phyloP scores from a whole-genome alignment of 2,329 filamentous ascomycete genomes.

The Balansia obtecta region DNA sequence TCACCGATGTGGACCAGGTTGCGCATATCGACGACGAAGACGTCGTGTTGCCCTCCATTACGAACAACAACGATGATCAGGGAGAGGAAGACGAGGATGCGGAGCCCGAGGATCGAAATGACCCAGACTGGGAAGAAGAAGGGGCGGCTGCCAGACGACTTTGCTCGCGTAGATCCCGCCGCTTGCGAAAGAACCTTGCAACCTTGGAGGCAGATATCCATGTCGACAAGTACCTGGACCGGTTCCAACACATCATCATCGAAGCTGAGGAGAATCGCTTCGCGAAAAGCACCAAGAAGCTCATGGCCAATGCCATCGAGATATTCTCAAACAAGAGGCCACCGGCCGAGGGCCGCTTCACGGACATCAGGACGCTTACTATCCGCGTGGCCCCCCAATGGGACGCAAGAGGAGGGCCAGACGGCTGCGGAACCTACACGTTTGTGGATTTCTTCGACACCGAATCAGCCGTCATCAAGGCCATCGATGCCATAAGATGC shows the following conservation, averaged over 20 bases:
- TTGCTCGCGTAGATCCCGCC: background rate
- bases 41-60: background rate
- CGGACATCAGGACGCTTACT: conserved; percentile 27
- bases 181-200: background rate
- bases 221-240: conserved; percentile 21
- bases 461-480: conserved; percentile 16
- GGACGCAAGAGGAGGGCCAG: conserved; percentile 2
- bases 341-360: conserved; percentile 6
- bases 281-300: conserved; percentile 11
- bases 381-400: conserved; percentile 25
- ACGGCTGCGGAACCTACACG: conserved; percentile 14
- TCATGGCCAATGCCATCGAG: conserved; percentile 24
- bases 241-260: conserved; percentile 30
- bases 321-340: conserved; percentile 18
- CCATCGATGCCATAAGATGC: conserved; percentile 21
- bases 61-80: conserved; percentile 4
- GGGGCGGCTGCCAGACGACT: background rate
- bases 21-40: conserved; percentile 8
- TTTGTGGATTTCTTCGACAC: conserved; percentile 24
- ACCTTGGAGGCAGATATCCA: conserved; percentile 14
- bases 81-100: conserved; percentile 6
- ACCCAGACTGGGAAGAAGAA: conserved; percentile 9
- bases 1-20: conserved; percentile 10
- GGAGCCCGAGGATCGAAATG: conserved; percentile 5
- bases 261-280: conserved; percentile 30